phyloP scores from a whole-genome alignment of 2,329 filamentous ascomycete species.

The Fulvia fulva region DNA sequence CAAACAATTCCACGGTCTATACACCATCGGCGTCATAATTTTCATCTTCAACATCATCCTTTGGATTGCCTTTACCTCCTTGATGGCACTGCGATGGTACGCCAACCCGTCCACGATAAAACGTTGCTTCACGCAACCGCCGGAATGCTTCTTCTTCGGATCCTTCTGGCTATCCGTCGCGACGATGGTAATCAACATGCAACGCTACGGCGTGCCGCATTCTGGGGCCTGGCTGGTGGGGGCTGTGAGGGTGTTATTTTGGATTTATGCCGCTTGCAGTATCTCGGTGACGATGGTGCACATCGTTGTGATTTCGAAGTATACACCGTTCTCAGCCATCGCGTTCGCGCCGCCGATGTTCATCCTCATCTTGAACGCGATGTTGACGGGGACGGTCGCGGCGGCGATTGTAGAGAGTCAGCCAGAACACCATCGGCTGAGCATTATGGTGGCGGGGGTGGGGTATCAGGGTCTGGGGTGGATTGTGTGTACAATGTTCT shows the following conservation, averaged over 20 bases:
- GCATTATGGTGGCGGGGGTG: slow-evolving; percentile 44
- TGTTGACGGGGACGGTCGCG: slow-evolving; percentile 23
- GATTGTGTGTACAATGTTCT: slow-evolving; percentile 37
- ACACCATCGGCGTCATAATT: slow-evolving; percentile 61
- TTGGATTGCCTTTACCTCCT: slow-evolving; percentile 53
- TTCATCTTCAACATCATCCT: slow-evolving; percentile 66
- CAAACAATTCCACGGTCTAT: slow-evolving; percentile 60
- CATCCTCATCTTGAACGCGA: slow-evolving; percentile 19
- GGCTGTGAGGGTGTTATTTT: slow-evolving; percentile 63
- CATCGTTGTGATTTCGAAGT: slow-evolving; percentile 9
- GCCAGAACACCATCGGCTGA: slow-evolving; percentile 31
- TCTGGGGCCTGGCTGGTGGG: slow-evolving; percentile 54
- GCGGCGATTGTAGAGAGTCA: slow-evolving; percentile 24
- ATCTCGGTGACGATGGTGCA: slow-evolving; percentile 13
- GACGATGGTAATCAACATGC: slow-evolving; percentile 63
- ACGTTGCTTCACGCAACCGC: slow-evolving; percentile 59
- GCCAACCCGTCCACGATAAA: slow-evolving; percentile 50
- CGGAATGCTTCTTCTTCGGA: slow-evolving; percentile 67
- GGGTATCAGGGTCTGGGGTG: slow-evolving; percentile 46
- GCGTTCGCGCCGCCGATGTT: slow-evolving; percentile 19
- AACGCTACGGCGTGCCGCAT: slow-evolving; percentile 60
- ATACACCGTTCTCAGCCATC: slow-evolving; percentile 7
- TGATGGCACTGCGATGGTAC: slow-evolving; percentile 60
- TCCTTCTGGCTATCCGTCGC: slow-evolving; percentile 67
- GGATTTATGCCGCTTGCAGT: slow-evolving; percentile 52